phyloP scores from a whole-genome alignment of 2,329 filamentous ascomycete species.

The Fusarium hostae region DNA sequence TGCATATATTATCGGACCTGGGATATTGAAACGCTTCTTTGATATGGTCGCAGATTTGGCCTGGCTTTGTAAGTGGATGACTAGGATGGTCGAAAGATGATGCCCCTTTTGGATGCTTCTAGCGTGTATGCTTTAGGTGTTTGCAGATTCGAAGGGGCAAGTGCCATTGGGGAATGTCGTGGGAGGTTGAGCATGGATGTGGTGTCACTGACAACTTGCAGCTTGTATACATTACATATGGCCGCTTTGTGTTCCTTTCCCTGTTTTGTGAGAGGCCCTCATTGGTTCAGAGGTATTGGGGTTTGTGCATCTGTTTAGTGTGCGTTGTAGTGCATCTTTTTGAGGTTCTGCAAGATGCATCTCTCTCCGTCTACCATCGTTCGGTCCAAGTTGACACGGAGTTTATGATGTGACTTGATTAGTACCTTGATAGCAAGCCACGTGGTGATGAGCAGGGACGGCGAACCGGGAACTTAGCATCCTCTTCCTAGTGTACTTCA shows the following conservation, averaged over 20 bases:
- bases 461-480: background rate
- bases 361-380: background rate
- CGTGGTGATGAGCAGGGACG: constrained; percentile 5
- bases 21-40: background rate
- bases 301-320: background rate
- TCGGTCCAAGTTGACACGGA: background rate
- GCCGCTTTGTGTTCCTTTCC: background rate
- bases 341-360: background rate
- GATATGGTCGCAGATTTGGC: constrained; percentile 6
- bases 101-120: constrained; percentile 17
- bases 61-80: background rate
- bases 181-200: background rate
- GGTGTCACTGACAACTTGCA: constrained; percentile 16
- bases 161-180: background rate
- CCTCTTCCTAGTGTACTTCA: background rate
- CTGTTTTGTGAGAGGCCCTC: background rate
- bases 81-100: constrained; percentile 14
- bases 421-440: background rate
- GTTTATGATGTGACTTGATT: background rate
- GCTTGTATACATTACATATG: background rate
- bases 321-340: background rate
- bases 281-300: background rate
- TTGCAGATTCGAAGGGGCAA: background rate
- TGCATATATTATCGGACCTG: background rate
- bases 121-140: background rate